Evolutionary conservation across 129 eudicot genomes (phyloP).

Genomic region (Flaveria trinervia): DNA sequence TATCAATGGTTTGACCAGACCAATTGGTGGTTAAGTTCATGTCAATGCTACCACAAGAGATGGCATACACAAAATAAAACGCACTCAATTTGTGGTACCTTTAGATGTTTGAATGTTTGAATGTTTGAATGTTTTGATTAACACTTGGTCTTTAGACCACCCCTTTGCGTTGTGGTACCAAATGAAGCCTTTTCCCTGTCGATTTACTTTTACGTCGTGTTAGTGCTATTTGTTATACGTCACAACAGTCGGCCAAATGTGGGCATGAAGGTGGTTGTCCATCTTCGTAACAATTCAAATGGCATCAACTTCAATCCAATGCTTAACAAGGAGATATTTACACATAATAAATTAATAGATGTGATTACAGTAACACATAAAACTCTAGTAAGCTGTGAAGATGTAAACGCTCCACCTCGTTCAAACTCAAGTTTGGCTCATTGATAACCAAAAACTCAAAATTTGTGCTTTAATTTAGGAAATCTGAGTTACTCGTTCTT

Average conservation of each 20-base stretch:
- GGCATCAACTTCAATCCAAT: too few species aligned
- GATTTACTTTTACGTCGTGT: background rate
- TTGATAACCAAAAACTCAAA: too few species aligned
- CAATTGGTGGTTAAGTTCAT: background rate
- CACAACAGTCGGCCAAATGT: background rate
- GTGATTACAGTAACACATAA: too few species aligned
- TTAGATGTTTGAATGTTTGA: background rate
- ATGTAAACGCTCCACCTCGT: too few species aligned
- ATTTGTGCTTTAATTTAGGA: too few species aligned
- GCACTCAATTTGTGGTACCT: background rate
- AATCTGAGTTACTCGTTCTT: too few species aligned
- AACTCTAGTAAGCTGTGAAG: too few species aligned
- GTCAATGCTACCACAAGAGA: constrained; percentile 9
- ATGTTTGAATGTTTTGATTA: background rate
- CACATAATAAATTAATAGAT: too few species aligned
- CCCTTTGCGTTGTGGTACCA: background rate
- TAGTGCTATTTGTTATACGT: background rate
- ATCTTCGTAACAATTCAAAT: too few species aligned
- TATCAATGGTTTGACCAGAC: background rate
- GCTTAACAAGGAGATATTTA: too few species aligned
- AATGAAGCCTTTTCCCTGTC: background rate
- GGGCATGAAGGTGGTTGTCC: too few species aligned
- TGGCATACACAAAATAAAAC: constrained; percentile 1
- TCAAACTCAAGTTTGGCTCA: too few species aligned
- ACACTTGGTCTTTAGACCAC: background rate